Evolutionary conservation across 148 eudicot species (phyloP).

Genomic region (Cornus controversa): DNA sequence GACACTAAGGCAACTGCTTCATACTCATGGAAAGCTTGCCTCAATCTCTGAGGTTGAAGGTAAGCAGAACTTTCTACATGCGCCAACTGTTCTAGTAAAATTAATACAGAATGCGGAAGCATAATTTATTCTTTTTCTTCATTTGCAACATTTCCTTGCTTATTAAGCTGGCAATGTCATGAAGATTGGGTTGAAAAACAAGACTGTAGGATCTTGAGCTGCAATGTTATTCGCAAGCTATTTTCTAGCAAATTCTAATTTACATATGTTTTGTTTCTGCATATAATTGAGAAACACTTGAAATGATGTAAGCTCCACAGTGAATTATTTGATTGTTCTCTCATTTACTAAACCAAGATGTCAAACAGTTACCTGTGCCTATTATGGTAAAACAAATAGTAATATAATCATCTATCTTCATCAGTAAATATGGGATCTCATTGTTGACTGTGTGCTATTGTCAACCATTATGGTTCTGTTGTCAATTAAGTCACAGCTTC

Average conservation of each 20-base stretch:
- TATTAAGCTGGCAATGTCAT: not conserved
- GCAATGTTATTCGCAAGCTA: constrained; percentile 5
- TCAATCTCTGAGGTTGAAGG: constrained; percentile 85
- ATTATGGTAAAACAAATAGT: not conserved
- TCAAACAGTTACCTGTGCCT: not conserved
- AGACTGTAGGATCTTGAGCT: not conserved
- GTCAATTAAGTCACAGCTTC: not conserved
- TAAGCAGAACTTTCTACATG: constrained; percentile 25
- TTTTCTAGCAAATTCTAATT: not conserved
- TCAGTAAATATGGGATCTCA: not conserved
- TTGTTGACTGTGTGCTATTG: not conserved
- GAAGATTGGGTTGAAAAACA: not conserved
- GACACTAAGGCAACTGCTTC: constrained; percentile 77
- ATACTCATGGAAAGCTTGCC: constrained; percentile 70
- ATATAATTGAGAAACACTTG: not conserved
- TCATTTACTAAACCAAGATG: not conserved
- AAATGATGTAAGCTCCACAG: not conserved
- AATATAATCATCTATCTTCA: not conserved
- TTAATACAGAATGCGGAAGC: constrained; percentile 1
- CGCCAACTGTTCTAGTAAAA: constrained; percentile 4
- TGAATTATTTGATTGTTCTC: not conserved
- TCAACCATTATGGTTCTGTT: not conserved
- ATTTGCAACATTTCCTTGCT: not conserved
- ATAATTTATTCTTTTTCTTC: not conserved
- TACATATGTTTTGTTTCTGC: not conserved